Conservation (phyloP, 2,329 filamentous ascomycete genomes). For the Colletotrichum cuscutae region DNA sequence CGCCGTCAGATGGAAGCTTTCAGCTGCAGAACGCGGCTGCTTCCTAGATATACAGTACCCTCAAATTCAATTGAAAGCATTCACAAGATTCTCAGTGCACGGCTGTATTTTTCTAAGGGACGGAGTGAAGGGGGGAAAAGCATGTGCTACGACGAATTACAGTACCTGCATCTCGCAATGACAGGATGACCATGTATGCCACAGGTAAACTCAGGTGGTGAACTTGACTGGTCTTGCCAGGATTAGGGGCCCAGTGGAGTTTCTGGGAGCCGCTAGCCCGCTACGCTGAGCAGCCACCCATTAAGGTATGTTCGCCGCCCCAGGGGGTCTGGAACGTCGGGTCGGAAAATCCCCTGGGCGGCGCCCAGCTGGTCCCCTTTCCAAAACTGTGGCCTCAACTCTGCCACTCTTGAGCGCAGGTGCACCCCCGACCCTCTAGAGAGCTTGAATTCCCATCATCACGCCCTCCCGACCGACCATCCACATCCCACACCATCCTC, state of each 20-base stretch:
- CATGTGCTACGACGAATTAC: background rate
- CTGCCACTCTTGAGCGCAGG: slow-evolving; percentile 39
- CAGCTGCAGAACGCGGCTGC: slow-evolving; percentile 26
- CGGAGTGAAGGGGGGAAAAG: background rate
- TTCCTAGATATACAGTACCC: slow-evolving; percentile 32
- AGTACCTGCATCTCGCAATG: background rate
- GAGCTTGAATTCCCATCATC: slow-evolving; percentile 24
- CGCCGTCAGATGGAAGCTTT: slow-evolving; percentile 15
- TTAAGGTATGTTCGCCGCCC: slow-evolving; percentile 33
- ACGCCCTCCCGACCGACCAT: slow-evolving; percentile 13
- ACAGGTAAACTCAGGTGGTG: background rate
- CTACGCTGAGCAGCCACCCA: slow-evolving; percentile 7
- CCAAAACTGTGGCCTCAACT: slow-evolving; percentile 59
- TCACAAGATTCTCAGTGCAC: background rate
- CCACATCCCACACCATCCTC: slow-evolving; percentile 32
- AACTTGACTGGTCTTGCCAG: background rate
- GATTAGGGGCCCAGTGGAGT: background rate
- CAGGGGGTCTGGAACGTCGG: slow-evolving; percentile 29
- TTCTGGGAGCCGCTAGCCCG: background rate
- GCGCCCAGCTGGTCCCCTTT: slow-evolving; percentile 44
- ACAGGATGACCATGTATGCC: slow-evolving; percentile 32
- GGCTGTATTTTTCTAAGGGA: background rate
- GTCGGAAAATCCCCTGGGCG: slow-evolving; percentile 32
- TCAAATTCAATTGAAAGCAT: slow-evolving; percentile 25
- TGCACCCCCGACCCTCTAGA: slow-evolving; percentile 15